Conservation (phyloP, 2,329 filamentous ascomycete genomes). For the Aspergillus flavus region DNA sequence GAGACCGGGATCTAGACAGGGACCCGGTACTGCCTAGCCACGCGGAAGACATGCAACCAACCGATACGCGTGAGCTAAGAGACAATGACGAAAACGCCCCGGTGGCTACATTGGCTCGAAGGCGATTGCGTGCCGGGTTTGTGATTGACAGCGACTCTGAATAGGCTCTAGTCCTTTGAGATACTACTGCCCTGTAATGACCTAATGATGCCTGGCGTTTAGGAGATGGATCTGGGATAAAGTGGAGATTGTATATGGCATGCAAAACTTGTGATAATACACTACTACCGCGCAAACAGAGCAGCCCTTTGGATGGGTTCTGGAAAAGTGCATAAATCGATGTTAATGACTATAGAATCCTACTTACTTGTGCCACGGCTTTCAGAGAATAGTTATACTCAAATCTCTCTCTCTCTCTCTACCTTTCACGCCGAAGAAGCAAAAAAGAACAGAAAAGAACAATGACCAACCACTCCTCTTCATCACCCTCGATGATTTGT, state of each 20-base stretch:
- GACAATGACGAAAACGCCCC: conserved; percentile 37
- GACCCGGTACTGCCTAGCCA: conserved; percentile 13
- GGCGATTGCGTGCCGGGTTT: conserved; percentile 43
- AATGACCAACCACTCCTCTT: too few relatives aligned
- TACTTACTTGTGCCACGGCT: too few relatives aligned
- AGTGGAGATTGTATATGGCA: background rate
- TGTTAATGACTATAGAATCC: background rate
- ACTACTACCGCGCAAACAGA: background rate
- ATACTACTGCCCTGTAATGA: conserved; percentile 23
- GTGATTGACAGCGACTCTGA: conserved; percentile 49
- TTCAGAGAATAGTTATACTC: too few relatives aligned
- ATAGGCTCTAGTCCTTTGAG: conserved; percentile 23
- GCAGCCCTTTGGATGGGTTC: background rate
- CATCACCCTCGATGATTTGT: conserved; percentile 30
- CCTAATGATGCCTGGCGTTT: conserved; percentile 31
- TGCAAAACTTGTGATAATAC: background rate
- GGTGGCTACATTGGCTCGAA: conserved; percentile 31
- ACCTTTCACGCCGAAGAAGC: too few relatives aligned
- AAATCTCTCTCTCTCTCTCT: too few relatives aligned
- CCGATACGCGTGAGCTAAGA: conserved; percentile 6
- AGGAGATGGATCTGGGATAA: conserved; percentile 3
- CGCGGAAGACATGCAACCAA: conserved; percentile 2
- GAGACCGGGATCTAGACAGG: conserved; percentile 27
- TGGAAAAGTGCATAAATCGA: background rate
- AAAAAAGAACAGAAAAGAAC: too few relatives aligned